Evolutionary conservation across 2,329 filamentous ascomycete species (phyloP).

Genomic region (Pochonia chlamydosporia): DNA sequence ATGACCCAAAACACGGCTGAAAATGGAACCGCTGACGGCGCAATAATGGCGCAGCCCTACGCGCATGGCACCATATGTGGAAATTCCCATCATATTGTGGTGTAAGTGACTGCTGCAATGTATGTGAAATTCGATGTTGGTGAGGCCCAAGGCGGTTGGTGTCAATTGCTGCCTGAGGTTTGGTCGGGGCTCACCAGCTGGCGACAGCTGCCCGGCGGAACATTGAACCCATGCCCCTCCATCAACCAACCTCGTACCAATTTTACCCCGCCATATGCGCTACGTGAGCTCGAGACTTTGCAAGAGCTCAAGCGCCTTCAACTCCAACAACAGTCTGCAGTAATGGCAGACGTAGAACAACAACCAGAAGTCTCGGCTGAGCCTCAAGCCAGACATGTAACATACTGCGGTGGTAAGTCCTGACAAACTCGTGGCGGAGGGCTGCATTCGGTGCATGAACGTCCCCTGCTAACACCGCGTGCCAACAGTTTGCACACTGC

Average conservation of each 20-base stretch:
- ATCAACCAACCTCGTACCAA: conserved; percentile 2
- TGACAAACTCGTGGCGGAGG: too few species aligned
- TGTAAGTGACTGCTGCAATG: too few species aligned
- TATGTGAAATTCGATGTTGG: too few species aligned
- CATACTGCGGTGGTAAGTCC: conserved; percentile 54
- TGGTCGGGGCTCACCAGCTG: background rate
- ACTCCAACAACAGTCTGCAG: conserved; percentile 16
- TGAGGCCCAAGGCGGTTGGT: too few species aligned
- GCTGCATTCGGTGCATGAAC: conserved; percentile 12
- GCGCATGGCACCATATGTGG: too few species aligned
- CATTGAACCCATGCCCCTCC: conserved; percentile 10
- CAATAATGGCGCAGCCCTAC: too few species aligned
- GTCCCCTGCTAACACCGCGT: conserved; percentile 11
- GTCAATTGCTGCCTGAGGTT: conserved; percentile 6
- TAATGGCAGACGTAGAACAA: conserved; percentile 51
- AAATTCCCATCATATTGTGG: too few species aligned
- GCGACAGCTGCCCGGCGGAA: conserved; percentile 5
- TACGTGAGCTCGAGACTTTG: conserved; percentile 21
- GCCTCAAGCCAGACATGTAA: conserved; percentile 45
- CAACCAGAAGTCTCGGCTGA: conserved; percentile 37
- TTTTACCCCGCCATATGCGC: conserved; percentile 29
- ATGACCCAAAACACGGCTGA: too few species aligned
- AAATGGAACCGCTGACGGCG: too few species aligned
- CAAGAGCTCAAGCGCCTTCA: conserved; percentile 5
- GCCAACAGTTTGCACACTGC: conserved; percentile 54